A percentile compares a stretch with the other conserved stretches of the same genome.
Evolutionary conservation across 441 rosid species (phyloP).

Genomic region (Jatropha multifida): DNA sequence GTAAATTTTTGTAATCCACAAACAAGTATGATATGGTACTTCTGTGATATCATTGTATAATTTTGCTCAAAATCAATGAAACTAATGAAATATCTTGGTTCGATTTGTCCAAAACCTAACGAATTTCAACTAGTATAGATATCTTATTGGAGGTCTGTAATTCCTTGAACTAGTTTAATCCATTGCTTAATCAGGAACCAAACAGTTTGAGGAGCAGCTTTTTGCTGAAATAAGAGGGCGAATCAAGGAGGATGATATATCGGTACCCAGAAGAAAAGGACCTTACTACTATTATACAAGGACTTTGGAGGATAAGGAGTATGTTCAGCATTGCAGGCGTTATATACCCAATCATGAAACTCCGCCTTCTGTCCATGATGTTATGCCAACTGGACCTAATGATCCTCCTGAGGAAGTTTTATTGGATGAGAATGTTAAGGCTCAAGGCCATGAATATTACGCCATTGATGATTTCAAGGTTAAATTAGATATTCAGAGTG

Average conservation of each 20-base stretch:
- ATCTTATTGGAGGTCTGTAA: neutral
- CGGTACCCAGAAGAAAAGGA: conserved; percentile 67
- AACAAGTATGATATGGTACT: too few species aligned
- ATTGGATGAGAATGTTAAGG: conserved; percentile 85
- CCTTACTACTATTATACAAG: conserved; percentile 68
- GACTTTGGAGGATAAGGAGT: conserved; percentile 79
- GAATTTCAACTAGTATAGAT: neutral
- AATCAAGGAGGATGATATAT: conserved; percentile 83
- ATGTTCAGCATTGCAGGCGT: conserved; percentile 71
- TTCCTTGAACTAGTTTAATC: neutral
- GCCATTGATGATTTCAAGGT: conserved; percentile 66
- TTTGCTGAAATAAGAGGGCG: conserved; percentile 72
- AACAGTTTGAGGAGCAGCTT: conserved; percentile 57
- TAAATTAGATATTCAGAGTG: neutral
- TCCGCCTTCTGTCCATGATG: conserved; percentile 63
- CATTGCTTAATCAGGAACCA: conserved; percentile 46
- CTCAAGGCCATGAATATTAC: conserved; percentile 56
- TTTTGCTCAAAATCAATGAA: too few species aligned
- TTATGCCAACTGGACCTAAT: conserved; percentile 65
- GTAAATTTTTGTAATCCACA: too few species aligned
- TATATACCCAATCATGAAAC: conserved; percentile 29
- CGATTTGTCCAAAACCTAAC: too few species aligned
- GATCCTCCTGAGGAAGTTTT: conserved; percentile 79
- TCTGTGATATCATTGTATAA: too few species aligned
- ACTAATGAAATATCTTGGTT: too few species aligned